phyloP scores from a whole-genome alignment of 495 filamentous ascomycete genomes.

The Bombardia bombarda region DNA sequence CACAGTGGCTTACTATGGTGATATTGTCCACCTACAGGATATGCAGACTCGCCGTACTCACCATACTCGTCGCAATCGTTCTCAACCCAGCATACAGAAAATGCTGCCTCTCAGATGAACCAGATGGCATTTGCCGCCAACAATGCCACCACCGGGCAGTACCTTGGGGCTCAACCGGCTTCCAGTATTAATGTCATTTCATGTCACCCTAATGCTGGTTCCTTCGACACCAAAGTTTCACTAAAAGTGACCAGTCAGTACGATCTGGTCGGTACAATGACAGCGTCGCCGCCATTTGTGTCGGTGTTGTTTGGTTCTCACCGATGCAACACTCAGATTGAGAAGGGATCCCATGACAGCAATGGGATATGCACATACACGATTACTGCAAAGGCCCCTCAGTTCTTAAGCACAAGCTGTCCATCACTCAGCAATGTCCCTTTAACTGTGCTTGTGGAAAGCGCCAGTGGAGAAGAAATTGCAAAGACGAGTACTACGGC shows the following conservation, averaged over 20 bases:
- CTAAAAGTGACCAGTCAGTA: conserved; percentile 68
- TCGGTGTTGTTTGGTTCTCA: conserved; percentile 69
- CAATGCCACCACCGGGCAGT: conserved; percentile 42
- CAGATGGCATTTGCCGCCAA: conserved; percentile 47
- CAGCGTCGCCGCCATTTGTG: conserved; percentile 47
- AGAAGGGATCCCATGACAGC: conserved; percentile 51
- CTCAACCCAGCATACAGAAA: conserved; percentile 31
- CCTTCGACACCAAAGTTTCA: conserved; percentile 57
- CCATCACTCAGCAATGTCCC: conserved; percentile 59
- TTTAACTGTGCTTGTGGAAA: conserved; percentile 63
- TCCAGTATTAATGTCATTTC: conserved; percentile 51
- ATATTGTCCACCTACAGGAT: conserved; percentile 27
- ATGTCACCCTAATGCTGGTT: conserved; percentile 59
- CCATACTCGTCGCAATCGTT: conserved; percentile 35
- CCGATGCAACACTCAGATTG: conserved; percentile 54
- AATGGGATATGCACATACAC: conserved; percentile 56
- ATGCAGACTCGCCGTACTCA: conserved; percentile 41
- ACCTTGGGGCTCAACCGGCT: conserved; percentile 34
- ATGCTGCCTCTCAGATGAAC: conserved; percentile 41
- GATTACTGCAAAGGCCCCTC: conserved; percentile 65
- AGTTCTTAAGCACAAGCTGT: conserved; percentile 58
- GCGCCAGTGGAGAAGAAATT: conserved; percentile 51
- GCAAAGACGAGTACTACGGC: conserved; percentile 58
- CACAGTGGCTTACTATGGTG: neutral
- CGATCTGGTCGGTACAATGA: conserved; percentile 48